A percentile compares a stretch with the other conserved stretches of the same genome.
Evolutionary conservation across 2,329 filamentous ascomycete genomes (phyloP).

Genomic region (Pseudogymnoascus sp.): DNA sequence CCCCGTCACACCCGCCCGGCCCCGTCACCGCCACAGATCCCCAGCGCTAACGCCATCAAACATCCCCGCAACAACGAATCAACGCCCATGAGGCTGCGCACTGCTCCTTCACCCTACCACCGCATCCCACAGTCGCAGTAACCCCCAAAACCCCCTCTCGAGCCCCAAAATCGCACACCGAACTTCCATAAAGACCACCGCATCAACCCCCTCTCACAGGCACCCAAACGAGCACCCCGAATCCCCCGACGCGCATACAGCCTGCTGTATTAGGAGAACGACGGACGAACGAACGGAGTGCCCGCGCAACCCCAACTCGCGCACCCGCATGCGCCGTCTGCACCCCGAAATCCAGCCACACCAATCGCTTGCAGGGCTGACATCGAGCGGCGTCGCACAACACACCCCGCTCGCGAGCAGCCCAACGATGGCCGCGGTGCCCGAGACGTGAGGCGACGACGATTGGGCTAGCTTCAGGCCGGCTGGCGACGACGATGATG

Average conservation of each 20-base stretch:
- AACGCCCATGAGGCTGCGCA: background rate
- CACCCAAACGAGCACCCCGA: background rate
- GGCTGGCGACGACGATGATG: background rate
- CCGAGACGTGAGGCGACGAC: background rate
- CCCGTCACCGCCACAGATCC: background rate
- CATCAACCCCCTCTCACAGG: background rate
- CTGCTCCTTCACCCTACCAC: background rate
- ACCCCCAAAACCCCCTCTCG: background rate
- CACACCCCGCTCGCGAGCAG: background rate
- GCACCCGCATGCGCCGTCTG: background rate
- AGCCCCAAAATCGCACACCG: background rate
- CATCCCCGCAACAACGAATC: conserved; percentile 1
- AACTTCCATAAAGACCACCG: background rate
- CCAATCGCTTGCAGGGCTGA: background rate
- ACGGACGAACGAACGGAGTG: background rate
- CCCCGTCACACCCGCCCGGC: background rate
- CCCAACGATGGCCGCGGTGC: background rate
- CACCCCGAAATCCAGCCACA: background rate
- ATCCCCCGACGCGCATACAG: background rate
- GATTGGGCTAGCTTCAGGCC: background rate
- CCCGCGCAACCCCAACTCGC: background rate
- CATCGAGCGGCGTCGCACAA: background rate
- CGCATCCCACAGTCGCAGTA: background rate
- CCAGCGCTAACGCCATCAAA: background rate
- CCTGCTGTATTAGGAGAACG: background rate